Percentiles rank a stretch among this genome's conserved stretches.
Conservation (phyloP, 2,329 filamentous ascomycete genomes). For the Aspergillus tubingensis region DNA sequence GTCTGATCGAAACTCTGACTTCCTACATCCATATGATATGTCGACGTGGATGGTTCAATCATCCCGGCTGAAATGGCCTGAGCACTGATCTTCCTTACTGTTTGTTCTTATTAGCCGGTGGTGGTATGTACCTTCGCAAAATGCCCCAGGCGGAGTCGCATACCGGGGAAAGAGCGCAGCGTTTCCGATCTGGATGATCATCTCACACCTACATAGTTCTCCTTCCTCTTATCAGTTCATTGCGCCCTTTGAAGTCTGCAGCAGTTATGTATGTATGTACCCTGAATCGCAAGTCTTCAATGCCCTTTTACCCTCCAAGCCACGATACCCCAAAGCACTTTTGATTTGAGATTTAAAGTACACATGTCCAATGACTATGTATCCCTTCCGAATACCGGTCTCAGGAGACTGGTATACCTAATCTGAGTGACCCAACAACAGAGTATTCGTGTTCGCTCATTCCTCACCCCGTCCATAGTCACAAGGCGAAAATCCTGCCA, state of each 20-base stretch:
- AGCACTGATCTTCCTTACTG: slow-evolving; percentile 19
- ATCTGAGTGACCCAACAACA: neutral
- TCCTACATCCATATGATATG: slow-evolving; percentile 15
- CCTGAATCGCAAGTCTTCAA: neutral
- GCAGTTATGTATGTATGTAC: slow-evolving; percentile 15
- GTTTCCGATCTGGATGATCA: slow-evolving; percentile 30
- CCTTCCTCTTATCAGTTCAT: slow-evolving; percentile 18
- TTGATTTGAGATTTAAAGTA: neutral
- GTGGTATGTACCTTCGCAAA: slow-evolving; percentile 28
- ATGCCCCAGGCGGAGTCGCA: slow-evolving; percentile 25
- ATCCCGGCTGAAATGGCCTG: slow-evolving; percentile 23
- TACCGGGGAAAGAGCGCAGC: slow-evolving; percentile 32
- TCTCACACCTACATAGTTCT: slow-evolving; percentile 16
- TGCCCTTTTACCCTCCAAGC: neutral
- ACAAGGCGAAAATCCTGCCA: slow-evolving; percentile 21
- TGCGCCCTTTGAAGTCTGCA: slow-evolving; percentile 13
- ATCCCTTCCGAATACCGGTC: neutral
- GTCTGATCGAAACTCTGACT: slow-evolving; percentile 1
- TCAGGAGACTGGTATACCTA: neutral
- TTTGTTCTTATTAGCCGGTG: slow-evolving; percentile 24
- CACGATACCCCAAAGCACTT: neutral
- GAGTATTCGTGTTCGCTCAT: slow-evolving; percentile 15
- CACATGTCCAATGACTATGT: neutral
- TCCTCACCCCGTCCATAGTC: slow-evolving; percentile 15
- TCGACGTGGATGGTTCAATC: slow-evolving; percentile 13